phyloP scores from a whole-genome alignment of 2,329 filamentous ascomycete species.

The Apiospora pterosperma region DNA sequence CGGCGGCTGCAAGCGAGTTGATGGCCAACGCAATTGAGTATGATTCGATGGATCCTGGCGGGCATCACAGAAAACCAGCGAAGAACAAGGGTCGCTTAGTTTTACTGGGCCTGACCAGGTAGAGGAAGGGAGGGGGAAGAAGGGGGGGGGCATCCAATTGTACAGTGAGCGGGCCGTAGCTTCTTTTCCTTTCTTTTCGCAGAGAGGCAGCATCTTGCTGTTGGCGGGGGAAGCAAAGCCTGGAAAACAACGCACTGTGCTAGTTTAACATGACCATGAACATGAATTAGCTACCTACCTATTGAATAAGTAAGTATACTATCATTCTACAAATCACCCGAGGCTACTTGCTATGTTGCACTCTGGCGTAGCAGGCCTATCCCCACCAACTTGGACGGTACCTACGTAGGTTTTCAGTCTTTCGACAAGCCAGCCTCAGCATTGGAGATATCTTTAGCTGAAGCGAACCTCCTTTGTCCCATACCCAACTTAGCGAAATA shows the following conservation, averaged over 20 bases:
- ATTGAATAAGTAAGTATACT: not conserved
- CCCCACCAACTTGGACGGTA: not conserved
- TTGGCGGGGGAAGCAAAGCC: not conserved
- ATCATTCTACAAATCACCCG: not conserved
- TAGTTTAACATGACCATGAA: not conserved
- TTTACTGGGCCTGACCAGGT: conserved; percentile 7
- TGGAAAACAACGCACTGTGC: not conserved
- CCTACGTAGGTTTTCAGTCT: not conserved
- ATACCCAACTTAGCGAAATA: no score
- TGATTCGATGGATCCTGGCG: conserved; percentile 22
- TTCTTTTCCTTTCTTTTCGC: not conserved
- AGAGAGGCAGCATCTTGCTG: not conserved
- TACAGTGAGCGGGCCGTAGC: not conserved
- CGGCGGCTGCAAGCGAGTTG: conserved; percentile 23
- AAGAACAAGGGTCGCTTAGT: not conserved
- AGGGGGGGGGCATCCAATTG: not conserved
- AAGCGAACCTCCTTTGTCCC: no score
- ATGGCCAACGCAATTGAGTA: conserved; percentile 26
- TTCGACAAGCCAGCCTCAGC: no score
- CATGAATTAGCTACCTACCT: not conserved
- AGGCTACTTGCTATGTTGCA: not conserved
- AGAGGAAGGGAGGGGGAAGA: not conserved
- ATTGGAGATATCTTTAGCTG: no score
- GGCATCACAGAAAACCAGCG: not conserved
- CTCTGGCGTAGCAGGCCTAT: not conserved